These are phyloP conservation scores for Alternaria solani DNA, from an alignment of 2,329 filamentous ascomycete genomes.

Conservation along the genomic window DNA sequence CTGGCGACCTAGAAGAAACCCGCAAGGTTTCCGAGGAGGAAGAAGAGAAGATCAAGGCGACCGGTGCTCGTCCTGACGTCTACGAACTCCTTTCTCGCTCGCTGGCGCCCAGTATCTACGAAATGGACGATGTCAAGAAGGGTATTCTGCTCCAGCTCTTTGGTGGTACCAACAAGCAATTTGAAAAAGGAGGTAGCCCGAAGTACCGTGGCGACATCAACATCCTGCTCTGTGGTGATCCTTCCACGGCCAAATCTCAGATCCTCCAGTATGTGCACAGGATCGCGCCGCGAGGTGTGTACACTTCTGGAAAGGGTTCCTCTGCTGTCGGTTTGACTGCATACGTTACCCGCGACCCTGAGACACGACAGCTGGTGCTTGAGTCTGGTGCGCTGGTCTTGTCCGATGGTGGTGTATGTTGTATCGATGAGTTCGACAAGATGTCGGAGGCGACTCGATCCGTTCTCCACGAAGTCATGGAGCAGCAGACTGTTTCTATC, in stretches of 20 bases:
- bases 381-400: slow-evolving; percentile 78
- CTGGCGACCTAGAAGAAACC: slow-evolving; percentile 79
- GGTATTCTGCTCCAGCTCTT: slow-evolving; percentile 96
- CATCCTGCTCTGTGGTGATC: slow-evolving; percentile 93
- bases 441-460: slow-evolving; percentile 79
- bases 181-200: slow-evolving; percentile 93
- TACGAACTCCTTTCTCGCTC: slow-evolving; percentile 93
- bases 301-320: slow-evolving; percentile 78
- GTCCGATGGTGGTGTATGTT: slow-evolving; percentile 78
- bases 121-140: slow-evolving; percentile 99
- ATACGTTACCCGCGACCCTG: slow-evolving; percentile 78
- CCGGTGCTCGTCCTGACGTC: slow-evolving; percentile 80
- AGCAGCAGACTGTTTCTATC: slow-evolving; percentile 80
- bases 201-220: slow-evolving; percentile 98
- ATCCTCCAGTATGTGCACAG: slow-evolving; percentile 94
- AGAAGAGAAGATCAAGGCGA: slow-evolving; percentile 85
- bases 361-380: slow-evolving; percentile 75
- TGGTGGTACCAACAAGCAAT: slow-evolving; percentile 96
- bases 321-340: slow-evolving; percentile 79
- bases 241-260: slow-evolving; percentile 96
- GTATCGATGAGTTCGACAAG: slow-evolving; percentile 82
- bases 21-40: slow-evolving; percentile 86
- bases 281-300: slow-evolving; percentile 88
- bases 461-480: slow-evolving; percentile 82
- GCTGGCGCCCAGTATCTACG: slow-evolving; percentile 92